These are phyloP conservation scores for Schizosaccharomyces octosporus DNA, from an alignment of 805 yeast genomes.

Conservation along the genomic window DNA sequence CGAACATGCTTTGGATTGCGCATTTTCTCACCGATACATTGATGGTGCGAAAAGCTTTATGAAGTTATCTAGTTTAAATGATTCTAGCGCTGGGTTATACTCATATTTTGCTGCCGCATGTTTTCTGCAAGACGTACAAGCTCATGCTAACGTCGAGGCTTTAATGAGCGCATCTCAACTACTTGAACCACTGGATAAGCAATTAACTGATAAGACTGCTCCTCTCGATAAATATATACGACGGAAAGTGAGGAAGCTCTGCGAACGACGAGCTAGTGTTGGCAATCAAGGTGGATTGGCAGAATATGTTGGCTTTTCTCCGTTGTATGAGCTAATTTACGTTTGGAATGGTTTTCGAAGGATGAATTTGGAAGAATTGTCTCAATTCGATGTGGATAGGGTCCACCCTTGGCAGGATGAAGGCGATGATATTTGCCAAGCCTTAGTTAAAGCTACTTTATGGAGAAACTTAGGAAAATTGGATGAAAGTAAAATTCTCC, in stretches of 20 bases:
- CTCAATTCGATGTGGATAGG: not conserved
- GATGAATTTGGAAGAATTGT: not conserved
- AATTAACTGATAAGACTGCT: not conserved
- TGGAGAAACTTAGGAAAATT: not conserved
- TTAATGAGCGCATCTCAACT: not conserved
- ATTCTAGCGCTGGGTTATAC: not conserved
- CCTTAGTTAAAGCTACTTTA: not conserved
- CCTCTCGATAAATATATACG: not conserved
- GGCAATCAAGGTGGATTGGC: not conserved
- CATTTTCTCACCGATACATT: not conserved
- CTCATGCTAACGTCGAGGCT: not conserved
- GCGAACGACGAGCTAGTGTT: not conserved
- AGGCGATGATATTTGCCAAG: not conserved
- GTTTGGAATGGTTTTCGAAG: conserved; percentile 1
- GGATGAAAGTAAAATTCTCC: not conserved
- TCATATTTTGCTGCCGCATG: conserved; percentile 1
- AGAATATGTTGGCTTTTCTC: not conserved
- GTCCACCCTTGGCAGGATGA: not conserved
- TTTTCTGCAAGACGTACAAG: not conserved
- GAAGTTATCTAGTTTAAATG: not conserved
- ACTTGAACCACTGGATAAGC: not conserved
- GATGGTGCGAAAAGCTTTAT: not conserved
- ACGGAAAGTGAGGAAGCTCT: not conserved
- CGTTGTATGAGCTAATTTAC: not conserved
- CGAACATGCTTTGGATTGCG: not conserved